These are phyloP conservation scores for Cunninghamia lanceolata DNA, from an alignment of 75 land plant genomes.

Conservation along the genomic window DNA sequence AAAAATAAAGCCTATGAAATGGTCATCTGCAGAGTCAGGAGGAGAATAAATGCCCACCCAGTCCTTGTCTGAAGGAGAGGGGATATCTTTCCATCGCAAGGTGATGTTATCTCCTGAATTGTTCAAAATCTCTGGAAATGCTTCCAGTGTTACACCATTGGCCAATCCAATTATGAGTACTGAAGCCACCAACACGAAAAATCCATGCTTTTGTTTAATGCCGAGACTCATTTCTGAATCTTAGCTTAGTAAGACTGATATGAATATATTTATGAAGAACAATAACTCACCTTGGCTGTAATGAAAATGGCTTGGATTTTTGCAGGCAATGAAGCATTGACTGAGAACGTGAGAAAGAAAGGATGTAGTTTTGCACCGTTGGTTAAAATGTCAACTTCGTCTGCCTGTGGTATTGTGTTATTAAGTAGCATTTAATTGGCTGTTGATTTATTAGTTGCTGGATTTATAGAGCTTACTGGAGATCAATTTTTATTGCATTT, in stretches of 20 bases:
- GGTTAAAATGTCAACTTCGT: background rate
- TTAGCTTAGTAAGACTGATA: background rate
- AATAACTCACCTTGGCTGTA: too few relatives aligned
- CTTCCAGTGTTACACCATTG: background rate
- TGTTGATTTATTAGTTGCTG: too few relatives aligned
- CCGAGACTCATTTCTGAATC: background rate
- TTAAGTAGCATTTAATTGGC: too few relatives aligned
- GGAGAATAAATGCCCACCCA: constrained; percentile 93
- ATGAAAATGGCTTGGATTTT: background rate
- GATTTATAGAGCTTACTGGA: too few relatives aligned
- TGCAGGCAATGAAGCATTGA: background rate
- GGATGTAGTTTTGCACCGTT: background rate
- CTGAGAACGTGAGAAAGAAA: background rate
- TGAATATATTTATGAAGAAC: background rate
- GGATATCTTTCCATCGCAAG: constrained; percentile 36
- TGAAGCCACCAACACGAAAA: background rate
- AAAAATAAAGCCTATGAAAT: constrained; percentile 76
- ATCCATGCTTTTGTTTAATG: background rate
- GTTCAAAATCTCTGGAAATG: constrained; percentile 29
- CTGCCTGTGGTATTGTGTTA: too few relatives aligned
- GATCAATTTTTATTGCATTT: too few relatives aligned
- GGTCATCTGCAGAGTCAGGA: constrained; percentile 42
- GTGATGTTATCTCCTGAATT: constrained; percentile 45
- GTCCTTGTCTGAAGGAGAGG: constrained; percentile 52
- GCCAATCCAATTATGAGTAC: constrained; percentile 3